Conservation (phyloP, 2,329 filamentous ascomycete species). For the Bisporella sp. region DNA sequence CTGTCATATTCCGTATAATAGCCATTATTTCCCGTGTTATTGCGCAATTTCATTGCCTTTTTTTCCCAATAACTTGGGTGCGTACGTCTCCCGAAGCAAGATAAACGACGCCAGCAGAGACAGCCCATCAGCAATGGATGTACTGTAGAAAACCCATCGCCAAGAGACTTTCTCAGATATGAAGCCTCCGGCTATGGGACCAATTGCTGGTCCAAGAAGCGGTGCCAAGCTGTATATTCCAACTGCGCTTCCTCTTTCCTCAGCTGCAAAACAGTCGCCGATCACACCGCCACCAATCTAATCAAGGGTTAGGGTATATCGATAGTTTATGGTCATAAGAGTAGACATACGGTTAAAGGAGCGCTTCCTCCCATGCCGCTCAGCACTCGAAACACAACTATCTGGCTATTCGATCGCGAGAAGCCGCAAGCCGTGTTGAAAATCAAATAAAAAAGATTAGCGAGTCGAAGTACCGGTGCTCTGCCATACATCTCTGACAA, state of each 20-base stretch:
- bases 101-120: conserved; percentile 37
- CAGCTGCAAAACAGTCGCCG: conserved; percentile 29
- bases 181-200: conserved; percentile 41
- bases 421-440: conserved; percentile 50
- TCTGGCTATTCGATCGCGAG: conserved; percentile 36
- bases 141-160: conserved; percentile 44
- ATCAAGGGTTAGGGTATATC: conserved; percentile 37
- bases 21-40: conserved; percentile 31
- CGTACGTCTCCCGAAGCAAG: conserved; percentile 43
- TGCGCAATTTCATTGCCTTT: conserved; percentile 32
- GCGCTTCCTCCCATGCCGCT: too few relatives aligned
- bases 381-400: conserved; percentile 54
- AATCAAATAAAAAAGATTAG: conserved; percentile 41
- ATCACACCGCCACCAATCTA: conserved; percentile 37
- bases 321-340: conserved; percentile 36
- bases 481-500: conserved; percentile 53
- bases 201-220: conserved; percentile 35
- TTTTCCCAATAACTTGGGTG: conserved; percentile 35
- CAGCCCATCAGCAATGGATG: conserved; percentile 34
- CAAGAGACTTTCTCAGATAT: conserved; percentile 37
- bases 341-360: too few relatives aligned
- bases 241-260: conserved; percentile 34
- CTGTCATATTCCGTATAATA: too few relatives aligned
- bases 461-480: conserved; percentile 32
- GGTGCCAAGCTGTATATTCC: conserved; percentile 18